Percentiles rank a stretch among this genome's conserved stretches.
phyloP scores from a whole-genome alignment of 148 eudicot species.

The Gaultheria prostrata region DNA sequence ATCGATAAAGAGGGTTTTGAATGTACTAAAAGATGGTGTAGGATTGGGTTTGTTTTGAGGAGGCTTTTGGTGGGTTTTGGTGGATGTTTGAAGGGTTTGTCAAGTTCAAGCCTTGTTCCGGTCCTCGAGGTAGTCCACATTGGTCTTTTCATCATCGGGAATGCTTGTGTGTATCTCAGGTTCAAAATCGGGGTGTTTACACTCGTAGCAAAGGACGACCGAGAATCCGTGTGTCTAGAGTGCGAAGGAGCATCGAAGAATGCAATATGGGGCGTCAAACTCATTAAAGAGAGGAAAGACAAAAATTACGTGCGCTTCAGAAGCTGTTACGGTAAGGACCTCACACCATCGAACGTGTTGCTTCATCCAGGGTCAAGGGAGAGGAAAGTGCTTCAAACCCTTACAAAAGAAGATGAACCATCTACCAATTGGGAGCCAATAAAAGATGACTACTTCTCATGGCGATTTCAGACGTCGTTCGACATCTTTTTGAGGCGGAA shows the following conservation, averaged over 20 bases:
- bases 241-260: neutral
- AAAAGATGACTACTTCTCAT: neutral
- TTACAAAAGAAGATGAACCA: neutral
- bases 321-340: neutral
- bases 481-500: neutral
- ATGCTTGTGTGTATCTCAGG: too few species aligned
- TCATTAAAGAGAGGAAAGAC: neutral
- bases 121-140: too few species aligned
- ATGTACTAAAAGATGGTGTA: too few species aligned
- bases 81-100: too few species aligned
- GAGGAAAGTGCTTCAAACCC: neutral
- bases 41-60: too few species aligned
- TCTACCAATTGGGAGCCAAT: neutral
- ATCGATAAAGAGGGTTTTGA: too few species aligned
- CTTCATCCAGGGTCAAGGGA: neutral
- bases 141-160: too few species aligned
- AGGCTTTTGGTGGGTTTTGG: too few species aligned
- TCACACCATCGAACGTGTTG: neutral
- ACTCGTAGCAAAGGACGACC: neutral
- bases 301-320: neutral
- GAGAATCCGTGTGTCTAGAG: neutral
- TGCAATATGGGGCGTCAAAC: neutral
- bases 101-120: too few species aligned
- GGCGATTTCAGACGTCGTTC: neutral
- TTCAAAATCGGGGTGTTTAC: too few species aligned